Percentiles rank a stretch among this genome's conserved stretches.
phyloP scores from a whole-genome alignment of 169 alveolate species.

The Condylostoma magnum region DNA sequence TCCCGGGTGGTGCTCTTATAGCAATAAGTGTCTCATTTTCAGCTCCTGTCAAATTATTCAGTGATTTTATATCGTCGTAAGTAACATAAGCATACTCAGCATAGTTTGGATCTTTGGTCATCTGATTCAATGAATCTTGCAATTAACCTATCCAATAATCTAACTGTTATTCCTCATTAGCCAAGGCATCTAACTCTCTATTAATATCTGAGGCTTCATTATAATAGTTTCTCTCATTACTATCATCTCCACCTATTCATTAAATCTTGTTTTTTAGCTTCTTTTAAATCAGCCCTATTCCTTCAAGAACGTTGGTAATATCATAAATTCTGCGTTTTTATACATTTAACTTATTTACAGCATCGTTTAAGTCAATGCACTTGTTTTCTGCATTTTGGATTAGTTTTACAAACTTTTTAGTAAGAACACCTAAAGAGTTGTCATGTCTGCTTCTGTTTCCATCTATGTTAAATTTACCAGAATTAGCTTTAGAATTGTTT shows the following conservation, averaged over 20 bases:
- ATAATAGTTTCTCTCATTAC: not conserved
- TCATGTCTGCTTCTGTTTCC: conserved; percentile 42
- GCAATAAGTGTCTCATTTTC: conserved; percentile 44
- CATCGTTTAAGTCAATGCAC: conserved; percentile 66
- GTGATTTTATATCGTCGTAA: conserved; percentile 40
- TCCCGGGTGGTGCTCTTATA: conserved; percentile 58
- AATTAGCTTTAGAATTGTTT: no score
- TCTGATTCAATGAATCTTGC: conserved; percentile 21
- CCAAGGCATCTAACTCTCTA: conserved; percentile 20
- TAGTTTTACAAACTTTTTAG: conserved; percentile 67
- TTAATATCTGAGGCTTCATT: conserved; percentile 17
- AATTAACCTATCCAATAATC: conserved; percentile 34
- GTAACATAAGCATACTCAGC: conserved; percentile 60
- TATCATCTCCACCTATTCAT: conserved; percentile 12
- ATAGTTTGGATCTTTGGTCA: conserved; percentile 45
- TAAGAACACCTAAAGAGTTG: conserved; percentile 69
- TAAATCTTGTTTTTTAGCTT: conserved; percentile 33
- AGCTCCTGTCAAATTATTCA: conserved; percentile 12
- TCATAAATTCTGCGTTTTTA: conserved; percentile 83
- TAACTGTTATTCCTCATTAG: conserved; percentile 30
- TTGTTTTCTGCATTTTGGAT: conserved; percentile 53
- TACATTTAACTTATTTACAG: conserved; percentile 66
- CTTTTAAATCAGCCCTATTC: conserved; percentile 60
- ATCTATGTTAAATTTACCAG: not conserved
- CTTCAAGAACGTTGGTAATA: conserved; percentile 86